Base-by-base conservation (phyloP, 1,284 basidiomycete genomes). In the Ceratobasidium sp. region DNA sequence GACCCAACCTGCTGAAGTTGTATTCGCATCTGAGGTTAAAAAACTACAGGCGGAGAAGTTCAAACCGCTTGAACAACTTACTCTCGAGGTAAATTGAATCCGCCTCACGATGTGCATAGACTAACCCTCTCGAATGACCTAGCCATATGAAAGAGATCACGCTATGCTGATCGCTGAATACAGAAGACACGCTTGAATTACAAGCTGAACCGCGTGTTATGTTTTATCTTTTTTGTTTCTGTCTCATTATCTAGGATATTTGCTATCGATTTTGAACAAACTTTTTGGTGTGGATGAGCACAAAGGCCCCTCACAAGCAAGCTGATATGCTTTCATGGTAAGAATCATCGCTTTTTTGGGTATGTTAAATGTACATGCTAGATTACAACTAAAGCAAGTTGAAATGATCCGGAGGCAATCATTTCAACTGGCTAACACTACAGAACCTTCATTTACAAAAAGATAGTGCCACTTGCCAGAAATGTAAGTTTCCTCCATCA, bases 61-160 rank as follows among this genome's bases (percentile, higher is more conserved):
- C 81, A 95, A 95, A 81, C 95, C 96, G 41, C 82, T 95, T 71
- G 95, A 97, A 79, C 93, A 96, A 81, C 88, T 97, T 9, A 95
- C 94, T 2, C 80, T 95, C 57, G 92, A 95, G 75, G 27, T 39
- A 30, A 54, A 21, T n/a, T 60, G 66, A 56, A 11, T 27, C 59
- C 62, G 57, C 25, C 60, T 41, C 42, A n/a, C 49, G 14, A 23
- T 44, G 8, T 4, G 19, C 16, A 42, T 58, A 44, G 1, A 56
- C 30, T 30, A n/a, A 9, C 11, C n/a, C 2, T 19, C 42, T 1
- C 16, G 33, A 13, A 19, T n/a, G 44, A 30, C 29, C 39, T 53
- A 74, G 79, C 59, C 59, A 21, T 62, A 62, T 23, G 59, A 62
- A 42, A 36, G 59, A 41, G 90, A 91, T 75, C 90, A 92, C 74